Evolutionary conservation across 352 stramenopile genomes (phyloP), one percentile per base, ranked within the genome.

Genomic region (Phytophthora idaei): DNA sequence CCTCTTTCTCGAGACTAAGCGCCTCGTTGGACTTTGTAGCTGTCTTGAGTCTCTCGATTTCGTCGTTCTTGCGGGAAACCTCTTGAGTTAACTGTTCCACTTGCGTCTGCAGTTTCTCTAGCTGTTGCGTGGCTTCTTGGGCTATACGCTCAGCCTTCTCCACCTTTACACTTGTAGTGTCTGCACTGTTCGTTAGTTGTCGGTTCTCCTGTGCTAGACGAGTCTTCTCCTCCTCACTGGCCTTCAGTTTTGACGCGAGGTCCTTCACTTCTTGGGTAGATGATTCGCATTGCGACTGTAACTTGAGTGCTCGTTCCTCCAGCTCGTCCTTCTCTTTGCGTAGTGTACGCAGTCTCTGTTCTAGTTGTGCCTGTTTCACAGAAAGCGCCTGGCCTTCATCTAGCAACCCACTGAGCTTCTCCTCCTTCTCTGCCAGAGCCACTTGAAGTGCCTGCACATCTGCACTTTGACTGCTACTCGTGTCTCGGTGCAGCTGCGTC

Each of bases 301-400:
- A 53, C 49, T 87, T 88, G 1, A 82, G 62, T 5, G 74, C 77
- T 55, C 72, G 68, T 52, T 91, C 81, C 56, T 92, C 80, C 58
- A 90, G 63, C 29, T 93, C 87, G 45, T 90, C 89, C 56, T 92
- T 93, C 59, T 95, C 87, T 32, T 89, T 90, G 12, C 87, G 83
- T 1, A 95, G 49, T 14, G 81, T 67, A 2, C 87, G 83, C 21
- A 93, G 60, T 11, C 87, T 76, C 27, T 90, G 78, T 54, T 95
- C 87, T 27, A 89, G 70, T 55, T 93, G 85, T 14, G 81, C 77
- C 52, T 92, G 81, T 69, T 95, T 95, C 9, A 93, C 72, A 1
- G 85, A 93, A 1, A 95, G 69, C 5, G 85, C 74, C 36, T 93
- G 80, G 0, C 87, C 87, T 77, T 95, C 87, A 25, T 90, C 83